Base-by-base conservation (phyloP, 2,329 filamentous ascomycete species). In the Aspergillus jensenii region DNA sequence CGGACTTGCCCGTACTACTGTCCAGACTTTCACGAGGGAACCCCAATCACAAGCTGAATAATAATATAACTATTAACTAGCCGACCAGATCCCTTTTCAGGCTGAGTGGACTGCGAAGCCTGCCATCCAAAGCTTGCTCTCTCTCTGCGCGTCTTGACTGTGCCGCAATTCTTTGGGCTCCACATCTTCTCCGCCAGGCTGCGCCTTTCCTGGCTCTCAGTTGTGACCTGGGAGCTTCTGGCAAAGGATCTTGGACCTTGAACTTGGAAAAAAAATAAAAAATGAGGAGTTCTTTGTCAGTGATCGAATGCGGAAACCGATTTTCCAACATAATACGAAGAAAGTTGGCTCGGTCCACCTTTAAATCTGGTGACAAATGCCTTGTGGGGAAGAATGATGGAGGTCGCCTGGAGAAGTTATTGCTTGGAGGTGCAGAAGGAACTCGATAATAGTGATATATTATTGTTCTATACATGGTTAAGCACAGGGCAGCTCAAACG, bases 111-210 rank as follows among this genome's bases (percentile, higher is more conserved):
- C 40, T 52, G 50, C 25, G 21, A 52, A 15, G 12, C 35, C 12
- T 37, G 35, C 27, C 9, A 15, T 37, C 40, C 33, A 46, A 53
- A 53, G 51, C 56, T 51, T 47, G 25, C 55, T 53, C 37, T 52
- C 48, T 31, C 56, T 51, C 23, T 63, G 61, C 55, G 64, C 64
- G 59, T 55, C 37, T 63, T 66, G 59, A 63, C 62, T 63, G 58
- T 61, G 64, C 61, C 64, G 64, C 61, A 66, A 59, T 44, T 49
- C 41, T 37, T 52, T 19, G 17, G 54, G 46, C 39, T 41, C 45
- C 51, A 54, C 55, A 50, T 15, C 31, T 50, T 35, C 48, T 19
- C 37, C 37, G 48, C 17, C 35, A 37, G 27, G 27, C 27, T 31
- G 27, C 27, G 3, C 6, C 35, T 37, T 37, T n/a, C 23, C 31